A percentile compares a stretch with the other conserved stretches of the same genome.
Evolutionary conservation across 352 stramenopile genomes (phyloP).

Genomic region (Phytophthora sp.): DNA sequence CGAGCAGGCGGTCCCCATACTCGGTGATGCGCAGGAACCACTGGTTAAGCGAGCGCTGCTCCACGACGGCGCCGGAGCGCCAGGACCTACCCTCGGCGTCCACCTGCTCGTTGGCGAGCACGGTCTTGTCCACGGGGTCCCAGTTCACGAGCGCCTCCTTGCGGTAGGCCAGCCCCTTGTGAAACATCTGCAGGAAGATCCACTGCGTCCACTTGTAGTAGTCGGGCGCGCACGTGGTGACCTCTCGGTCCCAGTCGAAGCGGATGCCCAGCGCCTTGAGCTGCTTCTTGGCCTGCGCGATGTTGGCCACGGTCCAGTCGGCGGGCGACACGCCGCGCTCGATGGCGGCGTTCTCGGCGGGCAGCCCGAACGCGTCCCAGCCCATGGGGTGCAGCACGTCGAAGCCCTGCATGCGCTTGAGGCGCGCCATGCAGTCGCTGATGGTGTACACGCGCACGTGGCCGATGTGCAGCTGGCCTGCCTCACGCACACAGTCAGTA

Average conservation of each 20-base stretch:
- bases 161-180: constrained; percentile 95
- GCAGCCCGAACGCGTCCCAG: constrained; percentile 99
- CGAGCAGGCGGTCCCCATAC: constrained; percentile 97
- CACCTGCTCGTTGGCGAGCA: constrained; percentile 99
- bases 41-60: constrained; percentile 94
- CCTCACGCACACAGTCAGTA: neutral
- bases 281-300: constrained; percentile 96
- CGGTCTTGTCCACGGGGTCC: constrained; percentile 98
- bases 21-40: constrained; percentile 99
- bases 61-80: constrained; percentile 95
- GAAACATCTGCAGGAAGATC: constrained; percentile 98
- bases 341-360: constrained; percentile 99
- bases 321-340: constrained; percentile 96
- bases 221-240: constrained; percentile 95
- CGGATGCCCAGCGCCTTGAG: constrained; percentile 96
- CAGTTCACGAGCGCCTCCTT: constrained; percentile 99
- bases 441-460: constrained; percentile 99
- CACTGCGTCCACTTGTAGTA: constrained; percentile 99
- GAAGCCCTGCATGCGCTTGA: constrained; percentile 97
- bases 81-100: constrained; percentile 95
- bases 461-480: constrained; percentile 95
- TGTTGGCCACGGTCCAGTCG: constrained; percentile 97
- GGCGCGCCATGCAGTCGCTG: constrained; percentile 97
- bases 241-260: constrained; percentile 98
- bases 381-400: constrained; percentile 99